Base-by-base conservation (phyloP, 441 rosid species). In the Syzygium syzygioides region DNA sequence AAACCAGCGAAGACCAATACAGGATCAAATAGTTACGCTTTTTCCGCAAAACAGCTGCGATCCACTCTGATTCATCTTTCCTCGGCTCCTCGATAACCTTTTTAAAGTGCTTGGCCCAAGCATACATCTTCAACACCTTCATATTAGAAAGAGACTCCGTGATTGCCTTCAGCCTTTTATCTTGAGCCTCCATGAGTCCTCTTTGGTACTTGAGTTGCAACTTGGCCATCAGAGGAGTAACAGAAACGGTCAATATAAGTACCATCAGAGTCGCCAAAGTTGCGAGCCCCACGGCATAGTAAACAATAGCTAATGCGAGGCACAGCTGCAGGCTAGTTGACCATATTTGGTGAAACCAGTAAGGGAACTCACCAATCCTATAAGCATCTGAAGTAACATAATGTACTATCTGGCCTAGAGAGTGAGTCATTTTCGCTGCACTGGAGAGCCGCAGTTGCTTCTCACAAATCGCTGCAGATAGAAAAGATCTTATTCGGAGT, bases 261-360 rank as follows among this genome's bases (percentile, higher is more conserved):
- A 92, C 88, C 54, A 89, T 25, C 15, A 95, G 86, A 45, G 97
- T 92, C 14, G 93, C 92, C 86, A 93, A 28, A 4, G 94, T 86
- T n/a, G 94, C 96, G 34, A 94, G n/a, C 32, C 95, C 95, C 76
- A 94, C 92, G 50, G 88, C 91, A 34, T 90, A 92, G 87, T 93
- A 95, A 87, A 94, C 91, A 41, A 94, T 90, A 88, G 92, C 86
- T 80, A 95, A 56, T 64, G 96, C 96, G 64, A 94, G 85, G 88
- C 91, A 88, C 17, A 94, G 90, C 76, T 94, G 96, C 79, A 94
- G 89, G 88, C 89, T 71, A 20, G 93, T 90, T 53, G 93, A 88
- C 97, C 97, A 94, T 55, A 92, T 93, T 14, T 94, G 93, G 88
- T 94, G 97, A 86, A 95, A 91, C 88, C 92, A 92, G 90, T 92